Evolutionary conservation across 306 rosid genomes (phyloP), one percentile per base, ranked within the genome.

Genomic region (Vicia faba): DNA sequence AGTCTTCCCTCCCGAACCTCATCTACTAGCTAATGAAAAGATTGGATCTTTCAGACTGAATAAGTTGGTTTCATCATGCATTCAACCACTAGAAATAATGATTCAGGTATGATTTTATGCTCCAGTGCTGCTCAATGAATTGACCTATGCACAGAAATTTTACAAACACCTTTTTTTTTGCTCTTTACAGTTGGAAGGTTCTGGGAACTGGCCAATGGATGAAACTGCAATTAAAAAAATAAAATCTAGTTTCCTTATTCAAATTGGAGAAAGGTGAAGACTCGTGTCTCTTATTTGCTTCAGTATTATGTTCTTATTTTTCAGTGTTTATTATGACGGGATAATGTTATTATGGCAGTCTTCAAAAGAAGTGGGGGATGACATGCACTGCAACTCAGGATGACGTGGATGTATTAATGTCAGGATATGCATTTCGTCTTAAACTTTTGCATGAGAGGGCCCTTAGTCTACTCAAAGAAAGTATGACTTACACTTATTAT

Each of bases 151-250:
- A 64, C 14, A 40, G 66, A 64, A 68, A 79, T 53, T 57, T 78
- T 69, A 64, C 73, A 50, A 44, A 55, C 59, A 75, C 19, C 15
- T 73, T 68, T 26, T 44, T 69, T 10, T 70, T 82, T 57, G 14
- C 28, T 68, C 50, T 60, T 80, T 69, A 55, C 80, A 93, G 99
- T 75, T 93, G 76, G 97, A 93, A 83, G 97, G 99, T 70, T 93
- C 99, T 54, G 99, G 97, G 68, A 88, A 86, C 80, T 93, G 99
- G 99, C 97, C 99, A 61, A 84, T 84, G 88, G 96, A 93, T 86
- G 99, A 89, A 63, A 70, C 76, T 5, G 96, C 99, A 0, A 82
- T 93, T 63, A 97, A 90, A 69, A 93, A 88, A 73, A 86, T 93
- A 49, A 93, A 93, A 84, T 80, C 86, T 71, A 89, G 97, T 28